Conservation (phyloP, 306 rosid species). For the Pyrus bretschneideri region DNA sequence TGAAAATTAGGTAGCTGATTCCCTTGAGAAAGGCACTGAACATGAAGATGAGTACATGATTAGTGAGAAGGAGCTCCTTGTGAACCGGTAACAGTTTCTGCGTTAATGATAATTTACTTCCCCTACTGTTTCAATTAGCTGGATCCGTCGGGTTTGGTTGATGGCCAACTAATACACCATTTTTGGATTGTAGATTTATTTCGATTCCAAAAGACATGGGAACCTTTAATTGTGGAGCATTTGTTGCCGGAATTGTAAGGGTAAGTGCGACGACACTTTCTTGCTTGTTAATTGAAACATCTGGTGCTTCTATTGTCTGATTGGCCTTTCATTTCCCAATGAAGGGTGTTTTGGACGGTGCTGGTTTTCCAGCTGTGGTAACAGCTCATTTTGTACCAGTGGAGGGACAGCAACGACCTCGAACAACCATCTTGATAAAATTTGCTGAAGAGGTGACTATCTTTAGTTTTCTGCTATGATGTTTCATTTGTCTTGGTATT, state of each 20-base stretch:
- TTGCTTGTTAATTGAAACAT: background rate
- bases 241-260: constrained; percentile 96
- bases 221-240: constrained; percentile 93
- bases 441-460: constrained; percentile 76
- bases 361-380: constrained; percentile 97
- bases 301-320: constrained; percentile 20
- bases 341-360: constrained; percentile 86
- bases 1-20: constrained; percentile 77
- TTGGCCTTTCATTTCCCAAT: constrained; percentile 21
- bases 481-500: background rate
- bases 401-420: constrained; percentile 95
- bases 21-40: constrained; percentile 97
- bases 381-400: constrained; percentile 98
- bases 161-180: constrained; percentile 14
- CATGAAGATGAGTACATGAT: constrained; percentile 99
- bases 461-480: background rate
- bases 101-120: background rate
- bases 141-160: background rate
- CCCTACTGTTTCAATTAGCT: background rate
- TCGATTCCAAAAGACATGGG: constrained; percentile 99
- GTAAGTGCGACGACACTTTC: constrained; percentile 34
- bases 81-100: constrained; percentile 59
- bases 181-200: constrained; percentile 59
- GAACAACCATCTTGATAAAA: constrained; percentile 93
- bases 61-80: constrained; percentile 96